Evolutionary conservation across 129 eudicot genomes (phyloP).

Genomic region (Sambucus nigra): DNA sequence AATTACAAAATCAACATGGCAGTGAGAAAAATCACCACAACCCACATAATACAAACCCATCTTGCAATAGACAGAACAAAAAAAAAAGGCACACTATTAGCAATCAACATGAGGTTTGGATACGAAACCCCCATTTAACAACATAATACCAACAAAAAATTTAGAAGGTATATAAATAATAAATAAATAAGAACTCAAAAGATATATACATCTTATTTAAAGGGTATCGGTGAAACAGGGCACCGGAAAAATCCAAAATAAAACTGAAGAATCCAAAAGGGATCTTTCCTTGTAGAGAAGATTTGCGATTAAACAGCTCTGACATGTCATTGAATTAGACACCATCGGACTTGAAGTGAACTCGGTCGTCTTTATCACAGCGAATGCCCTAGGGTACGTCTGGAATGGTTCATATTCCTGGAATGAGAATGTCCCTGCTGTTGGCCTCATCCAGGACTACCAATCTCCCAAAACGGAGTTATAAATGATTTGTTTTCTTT

Average conservation of each 20-base stretch:
- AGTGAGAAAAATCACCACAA: too few relatives aligned
- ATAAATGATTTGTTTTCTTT: too few relatives aligned
- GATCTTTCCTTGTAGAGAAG: conserved; percentile 84
- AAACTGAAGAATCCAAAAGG: conserved; percentile 93
- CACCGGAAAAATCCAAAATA: conserved; percentile 69
- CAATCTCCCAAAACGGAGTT: conserved; percentile 46
- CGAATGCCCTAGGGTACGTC: conserved; percentile 65
- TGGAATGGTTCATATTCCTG: conserved; percentile 36
- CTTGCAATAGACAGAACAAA: too few relatives aligned
- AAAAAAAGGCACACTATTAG: too few relatives aligned
- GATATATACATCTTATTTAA: too few relatives aligned
- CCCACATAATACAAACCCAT: too few relatives aligned
- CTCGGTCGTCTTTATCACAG: conserved; percentile 82
- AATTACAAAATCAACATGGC: too few relatives aligned
- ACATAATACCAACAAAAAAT: too few relatives aligned
- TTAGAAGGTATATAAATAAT: too few relatives aligned
- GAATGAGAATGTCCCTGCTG: conserved; percentile 57
- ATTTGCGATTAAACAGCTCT: conserved; percentile 83
- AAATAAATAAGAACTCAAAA: too few relatives aligned
- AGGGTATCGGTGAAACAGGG: conserved; percentile 87
- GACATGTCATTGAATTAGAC: conserved; percentile 90
- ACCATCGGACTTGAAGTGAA: conserved; percentile 84
- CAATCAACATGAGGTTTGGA: too few relatives aligned
- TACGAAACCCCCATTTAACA: too few relatives aligned
- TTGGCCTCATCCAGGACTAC: conserved; percentile 41